phyloP scores from a whole-genome alignment of 164 flowering plant species.

The Stephania cephalantha region DNA sequence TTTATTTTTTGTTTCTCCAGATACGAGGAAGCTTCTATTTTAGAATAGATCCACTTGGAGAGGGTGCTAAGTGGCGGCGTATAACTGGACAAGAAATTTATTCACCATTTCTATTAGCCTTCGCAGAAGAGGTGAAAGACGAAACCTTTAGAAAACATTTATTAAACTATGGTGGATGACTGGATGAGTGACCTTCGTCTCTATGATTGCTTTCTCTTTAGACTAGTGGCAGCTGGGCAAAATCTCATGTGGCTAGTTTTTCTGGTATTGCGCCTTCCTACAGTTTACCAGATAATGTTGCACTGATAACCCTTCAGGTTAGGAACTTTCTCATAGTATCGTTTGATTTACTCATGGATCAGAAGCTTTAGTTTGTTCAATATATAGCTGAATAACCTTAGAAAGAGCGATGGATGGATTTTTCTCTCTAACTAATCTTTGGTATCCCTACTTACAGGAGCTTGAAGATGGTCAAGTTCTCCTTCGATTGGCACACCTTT shows the following conservation, averaged over 20 bases:
- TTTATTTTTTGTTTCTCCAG: constrained; percentile 26
- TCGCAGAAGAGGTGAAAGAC: constrained; percentile 62
- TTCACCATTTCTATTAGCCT: constrained; percentile 93
- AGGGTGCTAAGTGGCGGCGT: constrained; percentile 99
- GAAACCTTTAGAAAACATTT: background rate
- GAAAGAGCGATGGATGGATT: background rate
- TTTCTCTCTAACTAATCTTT: background rate
- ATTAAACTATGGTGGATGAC: background rate
- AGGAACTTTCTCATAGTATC: background rate
- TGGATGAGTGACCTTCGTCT: background rate
- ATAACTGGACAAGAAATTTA: constrained; percentile 86
- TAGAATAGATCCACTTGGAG: constrained; percentile 73
- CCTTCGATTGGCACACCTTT: constrained; percentile 87
- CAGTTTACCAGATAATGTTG: constrained; percentile 67
- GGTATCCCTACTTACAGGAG: constrained; percentile 42
- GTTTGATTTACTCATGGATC: background rate
- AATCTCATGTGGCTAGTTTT: constrained; percentile 43
- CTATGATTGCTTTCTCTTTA: constrained; percentile 23
- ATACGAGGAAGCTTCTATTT: constrained; percentile 73
- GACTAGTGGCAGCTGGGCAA: constrained; percentile 52
- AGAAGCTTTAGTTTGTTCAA: background rate
- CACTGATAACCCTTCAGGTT: constrained; percentile 83
- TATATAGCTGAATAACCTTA: background rate
- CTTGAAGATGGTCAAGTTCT: constrained; percentile 76
- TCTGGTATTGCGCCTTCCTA: constrained; percentile 66